Base-by-base conservation (phyloP, 2,329 filamentous ascomycete genomes). In the Sporothrix protearum region DNA sequence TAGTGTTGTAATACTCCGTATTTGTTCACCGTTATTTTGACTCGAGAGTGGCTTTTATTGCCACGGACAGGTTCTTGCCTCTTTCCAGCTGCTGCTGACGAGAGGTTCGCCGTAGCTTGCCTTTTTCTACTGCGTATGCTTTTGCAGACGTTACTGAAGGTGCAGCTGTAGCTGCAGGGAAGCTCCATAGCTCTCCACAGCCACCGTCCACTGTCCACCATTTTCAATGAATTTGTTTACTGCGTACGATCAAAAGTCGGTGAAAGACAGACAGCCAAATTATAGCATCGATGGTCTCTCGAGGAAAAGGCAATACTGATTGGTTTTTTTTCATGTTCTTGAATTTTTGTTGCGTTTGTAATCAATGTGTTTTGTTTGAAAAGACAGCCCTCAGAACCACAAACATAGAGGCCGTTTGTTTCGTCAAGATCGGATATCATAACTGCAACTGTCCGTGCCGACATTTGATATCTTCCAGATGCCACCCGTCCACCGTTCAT, bases 161-260 rank as follows among this genome's bases (percentile, higher is more conserved):
- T 53, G 22, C 49, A 53, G 49, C 49, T 53, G 49, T 53, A 53
- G 49, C 49, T 53, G 49, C 49, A 53, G 49, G 49, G 12, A 25
- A 53, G 59, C 59, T 64, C 36, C 59, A 28, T 42, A 45, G 36
- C 59, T 63, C 59, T 64, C 59, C 59, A 64, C 36, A 64, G 8
- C 57, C 33, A 42, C 57, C 22, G 36, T 57, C 25, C 42, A 47
- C 42, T 14, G 30, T 59, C 6, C 6, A n/a, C 22, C 10, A 14
- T 28, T 16, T 36, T 14, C 28, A n/a, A 14, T 22, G 39, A n/a
- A 14, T 22, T n/a, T 30, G 45, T 8, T 28, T 36, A 22, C 25
- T 19, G 59, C 9, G 1, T 28, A 6, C n/a, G 9, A n/a, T 8
- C 6, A 63, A 64, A 64, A 64, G 59, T 64, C 59, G 59, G 59